These are phyloP conservation scores for Corinectria fuckeliana DNA, from an alignment of 2,329 filamentous ascomycete genomes.

Conservation along the genomic window DNA sequence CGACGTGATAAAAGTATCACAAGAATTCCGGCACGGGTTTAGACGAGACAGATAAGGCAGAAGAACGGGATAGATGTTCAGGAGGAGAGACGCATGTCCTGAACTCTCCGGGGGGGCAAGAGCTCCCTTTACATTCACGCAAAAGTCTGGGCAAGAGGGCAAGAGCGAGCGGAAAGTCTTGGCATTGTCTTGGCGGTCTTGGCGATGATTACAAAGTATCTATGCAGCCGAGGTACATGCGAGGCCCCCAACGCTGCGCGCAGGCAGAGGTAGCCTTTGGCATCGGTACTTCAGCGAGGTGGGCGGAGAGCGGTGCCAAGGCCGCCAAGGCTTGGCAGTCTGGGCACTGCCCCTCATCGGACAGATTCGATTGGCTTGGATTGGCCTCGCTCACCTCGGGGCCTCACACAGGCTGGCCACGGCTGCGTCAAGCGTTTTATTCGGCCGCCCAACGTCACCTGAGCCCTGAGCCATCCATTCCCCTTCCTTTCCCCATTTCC, in stretches of 20 bases:
- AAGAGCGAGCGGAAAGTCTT: conserved; percentile 49
- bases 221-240: conserved; percentile 7
- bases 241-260: too few species aligned
- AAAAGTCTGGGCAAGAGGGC: conserved; percentile 43
- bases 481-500: neutral
- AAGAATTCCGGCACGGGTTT: conserved; percentile 2
- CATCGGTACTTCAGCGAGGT: conserved; percentile 22
- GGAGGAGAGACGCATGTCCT: conserved; percentile 30
- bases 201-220: conserved; percentile 34
- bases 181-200: conserved; percentile 47
- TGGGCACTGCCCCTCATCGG: conserved; percentile 46
- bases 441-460: conserved; percentile 38
- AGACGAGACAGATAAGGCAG: neutral
- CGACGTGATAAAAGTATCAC: neutral
- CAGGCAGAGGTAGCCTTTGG: conserved; percentile 27
- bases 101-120: conserved; percentile 39
- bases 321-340: conserved; percentile 48
- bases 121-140: conserved; percentile 47
- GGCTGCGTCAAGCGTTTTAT: conserved; percentile 40
- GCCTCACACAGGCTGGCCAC: conserved; percentile 40
- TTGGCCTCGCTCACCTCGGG: conserved; percentile 39
- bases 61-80: conserved; percentile 27
- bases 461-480: conserved; percentile 23
- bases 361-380: conserved; percentile 41
- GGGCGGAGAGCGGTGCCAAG: conserved; percentile 45